Evolutionary conservation across 2,329 filamentous ascomycete species (phyloP), one percentile per base, ranked within the genome.

Genomic region (Plenodomus tracheiphilus): DNA sequence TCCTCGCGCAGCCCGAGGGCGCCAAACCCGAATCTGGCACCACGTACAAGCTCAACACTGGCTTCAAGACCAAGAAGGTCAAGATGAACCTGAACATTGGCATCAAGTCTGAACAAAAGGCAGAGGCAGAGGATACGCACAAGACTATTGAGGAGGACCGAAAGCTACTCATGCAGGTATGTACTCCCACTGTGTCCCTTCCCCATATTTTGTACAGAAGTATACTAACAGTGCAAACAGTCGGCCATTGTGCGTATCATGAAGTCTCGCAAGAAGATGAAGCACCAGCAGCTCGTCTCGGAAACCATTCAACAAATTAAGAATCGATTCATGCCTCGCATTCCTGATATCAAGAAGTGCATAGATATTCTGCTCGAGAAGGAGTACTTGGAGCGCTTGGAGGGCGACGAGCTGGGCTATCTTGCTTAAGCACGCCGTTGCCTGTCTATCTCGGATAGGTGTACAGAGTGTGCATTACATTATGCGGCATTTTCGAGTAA

Each of bases 201-300:
- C 3, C 1, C 8, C 15, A 9, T 18, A 9, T 15, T 9, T 7
- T 16, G 3, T 8, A 8, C 11, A 19, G 25, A 30, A 22, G 19
- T 15, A 18, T 57, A 50, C 73, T 76, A 69, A 76, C 56, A 32
- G 43, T 13, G 54, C 42, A 25, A 6, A 9, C 59, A 99, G 93
- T 97, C 94, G 54, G 92, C 93, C 19, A 97, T 99, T 73, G 94
- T 99, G 48, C 90, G 94, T 68, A 97, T 99, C 78, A 99, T 99
- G 94, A 99, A 99, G 80, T 95, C 93, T 3, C 88, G 94, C 53
- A 97, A 99, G 85, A 90, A 88, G 78, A 95, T 97, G 90, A 97
- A 97, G 84, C 93, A 99, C 76, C 86, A 87, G 53, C 88, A 94
- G 69, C 86, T 99, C 11, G 91, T 99, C 46, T 87, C 90, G 68